Evolutionary conservation across 768 basidiomycete genomes (phyloP).

Genomic region (Vararia minispora): DNA sequence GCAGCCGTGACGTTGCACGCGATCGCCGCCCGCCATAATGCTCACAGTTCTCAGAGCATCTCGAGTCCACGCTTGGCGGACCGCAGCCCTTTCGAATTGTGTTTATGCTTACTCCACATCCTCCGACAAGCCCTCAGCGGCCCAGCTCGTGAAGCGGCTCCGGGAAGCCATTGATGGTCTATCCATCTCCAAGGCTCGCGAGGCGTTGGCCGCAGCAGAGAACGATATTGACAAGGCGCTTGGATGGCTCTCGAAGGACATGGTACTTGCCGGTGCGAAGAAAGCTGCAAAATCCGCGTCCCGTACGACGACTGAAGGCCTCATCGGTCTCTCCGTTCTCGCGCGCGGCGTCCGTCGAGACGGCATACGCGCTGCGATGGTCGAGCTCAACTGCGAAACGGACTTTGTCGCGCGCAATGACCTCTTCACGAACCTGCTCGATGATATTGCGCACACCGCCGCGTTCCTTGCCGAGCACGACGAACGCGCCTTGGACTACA

Average conservation of each 20-base stretch:
- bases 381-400: slow-evolving; percentile 94
- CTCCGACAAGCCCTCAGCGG: too few species aligned
- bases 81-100: too few species aligned
- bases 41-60: too few species aligned
- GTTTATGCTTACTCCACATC: too few species aligned
- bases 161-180: too few species aligned
- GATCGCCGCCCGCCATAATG: too few species aligned
- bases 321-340: slow-evolving; percentile 67
- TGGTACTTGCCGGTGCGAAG: slow-evolving; percentile 54
- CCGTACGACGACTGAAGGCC: slow-evolving; percentile 67
- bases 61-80: too few species aligned
- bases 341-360: slow-evolving; percentile 31
- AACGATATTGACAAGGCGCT: slow-evolving; percentile 69
- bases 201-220: slow-evolving; percentile 66
- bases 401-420: slow-evolving; percentile 90
- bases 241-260: slow-evolving; percentile 72
- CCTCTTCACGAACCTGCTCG: slow-evolving; percentile 65
- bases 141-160: too few species aligned
- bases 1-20: too few species aligned
- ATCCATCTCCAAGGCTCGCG: slow-evolving; percentile 79
- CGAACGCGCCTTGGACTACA: slow-evolving; percentile 19
- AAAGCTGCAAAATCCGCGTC: slow-evolving; percentile 78
- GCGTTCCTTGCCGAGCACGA: slow-evolving; percentile 52
- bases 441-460: slow-evolving; percentile 74
- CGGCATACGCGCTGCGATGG: slow-evolving; percentile 66